phyloP scores from a whole-genome alignment of 1,284 basidiomycete species.

The Cutaneotrichosporon cavernicola region DNA sequence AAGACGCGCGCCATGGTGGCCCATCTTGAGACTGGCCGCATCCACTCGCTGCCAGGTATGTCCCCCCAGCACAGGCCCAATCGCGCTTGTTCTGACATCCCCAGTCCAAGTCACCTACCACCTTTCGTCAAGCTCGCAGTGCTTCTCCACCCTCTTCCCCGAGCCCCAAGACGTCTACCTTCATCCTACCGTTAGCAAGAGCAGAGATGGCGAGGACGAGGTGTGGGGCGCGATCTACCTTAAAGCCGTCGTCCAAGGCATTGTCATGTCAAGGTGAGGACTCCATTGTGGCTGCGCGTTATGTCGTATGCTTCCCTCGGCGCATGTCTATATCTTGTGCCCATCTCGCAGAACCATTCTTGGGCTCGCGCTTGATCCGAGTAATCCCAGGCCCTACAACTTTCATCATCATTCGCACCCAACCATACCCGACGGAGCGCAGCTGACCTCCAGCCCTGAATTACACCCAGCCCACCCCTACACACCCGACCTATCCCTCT shows the following conservation, averaged over 20 bases:
- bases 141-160: conserved; percentile 41
- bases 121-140: conserved; percentile 39
- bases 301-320: not conserved
- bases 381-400: not conserved
- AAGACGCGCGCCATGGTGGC: conserved; percentile 22
- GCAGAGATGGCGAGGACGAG: conserved; percentile 33
- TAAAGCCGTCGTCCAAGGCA: conserved; percentile 48
- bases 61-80: not conserved
- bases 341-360: not conserved
- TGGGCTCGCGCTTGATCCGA: too few relatives aligned
- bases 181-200: conserved; percentile 36
- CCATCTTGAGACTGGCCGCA: conserved; percentile 41
- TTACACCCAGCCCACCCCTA: conserved; percentile 36
- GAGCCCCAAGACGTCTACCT: conserved; percentile 48
- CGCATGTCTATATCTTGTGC: not conserved
- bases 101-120: conserved; percentile 48
- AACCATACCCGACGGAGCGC: not conserved
- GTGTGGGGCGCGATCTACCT: conserved; percentile 50
- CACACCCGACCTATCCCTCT: conserved; percentile 45
- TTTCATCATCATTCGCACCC: not conserved
- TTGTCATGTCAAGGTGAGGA: conserved; percentile 45
- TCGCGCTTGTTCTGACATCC: conserved; percentile 1
- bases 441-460: conserved; percentile 40
- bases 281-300: not conserved
- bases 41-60: conserved; percentile 48